These are phyloP conservation scores for Choanephora cucurbitarum DNA, from an alignment of 371 early-diverging fungal genomes.

Conservation along the genomic window DNA sequence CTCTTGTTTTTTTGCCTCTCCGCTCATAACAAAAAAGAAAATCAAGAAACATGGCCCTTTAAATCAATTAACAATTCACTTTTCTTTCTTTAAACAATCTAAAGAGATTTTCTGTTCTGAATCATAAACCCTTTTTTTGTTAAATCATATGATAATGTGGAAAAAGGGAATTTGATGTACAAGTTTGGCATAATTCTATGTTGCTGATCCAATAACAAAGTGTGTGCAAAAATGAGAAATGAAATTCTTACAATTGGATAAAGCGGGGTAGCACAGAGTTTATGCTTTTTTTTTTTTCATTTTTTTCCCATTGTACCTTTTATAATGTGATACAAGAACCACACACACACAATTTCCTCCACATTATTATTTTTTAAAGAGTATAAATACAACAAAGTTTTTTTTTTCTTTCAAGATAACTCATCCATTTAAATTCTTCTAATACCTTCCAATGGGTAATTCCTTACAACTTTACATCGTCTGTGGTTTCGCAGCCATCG, in stretches of 20 bases:
- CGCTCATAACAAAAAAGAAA: neutral
- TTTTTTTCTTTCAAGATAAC: slow-evolving; percentile 12
- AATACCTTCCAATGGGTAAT: slow-evolving; percentile 29
- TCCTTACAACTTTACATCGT: slow-evolving; percentile 33
- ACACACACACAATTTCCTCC: neutral
- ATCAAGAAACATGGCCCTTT: neutral
- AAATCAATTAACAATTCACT: neutral
- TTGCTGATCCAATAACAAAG: neutral
- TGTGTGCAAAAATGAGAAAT: neutral
- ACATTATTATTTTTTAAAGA: neutral
- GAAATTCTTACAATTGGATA: slow-evolving; percentile 12
- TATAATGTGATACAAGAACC: neutral
- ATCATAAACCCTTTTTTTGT: no score
- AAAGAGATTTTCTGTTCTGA: no score
- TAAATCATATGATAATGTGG: neutral
- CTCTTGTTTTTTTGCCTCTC: neutral
- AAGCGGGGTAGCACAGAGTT: slow-evolving; percentile 12
- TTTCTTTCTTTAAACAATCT: no score
- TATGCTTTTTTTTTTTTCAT: slow-evolving; percentile 12
- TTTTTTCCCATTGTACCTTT: slow-evolving; percentile 17
- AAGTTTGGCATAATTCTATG: no score
- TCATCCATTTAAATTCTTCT: no score
- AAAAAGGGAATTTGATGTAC: no score
- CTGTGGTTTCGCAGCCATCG: slow-evolving; percentile 48
- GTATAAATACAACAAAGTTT: neutral